A percentile compares a stretch with the other conserved stretches of the same genome.
Conservation (phyloP, 495 filamentous ascomycete genomes). For the Cercophora sp. region DNA sequence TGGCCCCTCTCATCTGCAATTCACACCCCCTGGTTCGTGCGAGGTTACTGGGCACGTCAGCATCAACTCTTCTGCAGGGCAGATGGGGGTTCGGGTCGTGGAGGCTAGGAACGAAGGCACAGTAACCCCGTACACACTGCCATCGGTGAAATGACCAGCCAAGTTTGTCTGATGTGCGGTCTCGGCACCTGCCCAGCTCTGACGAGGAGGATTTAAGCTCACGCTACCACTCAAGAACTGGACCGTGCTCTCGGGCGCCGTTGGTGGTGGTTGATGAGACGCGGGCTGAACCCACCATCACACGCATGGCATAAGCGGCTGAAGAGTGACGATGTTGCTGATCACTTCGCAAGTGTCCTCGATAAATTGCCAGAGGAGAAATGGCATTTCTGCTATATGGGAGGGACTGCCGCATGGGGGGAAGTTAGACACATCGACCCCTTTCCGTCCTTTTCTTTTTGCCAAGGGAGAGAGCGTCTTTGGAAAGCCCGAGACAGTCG, state of each 20-base stretch:
- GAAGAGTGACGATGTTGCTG: slow-evolving; percentile 9
- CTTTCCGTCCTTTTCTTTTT: too few species aligned
- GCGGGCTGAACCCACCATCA: slow-evolving; percentile 3
- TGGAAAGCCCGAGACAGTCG: too few species aligned
- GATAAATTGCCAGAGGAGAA: neutral
- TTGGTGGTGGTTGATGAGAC: slow-evolving; percentile 11
- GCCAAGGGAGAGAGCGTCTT: too few species aligned
- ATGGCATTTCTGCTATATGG: neutral
- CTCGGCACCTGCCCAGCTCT: too few species aligned
- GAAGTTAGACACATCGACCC: neutral
- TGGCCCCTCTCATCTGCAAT: slow-evolving; percentile 7
- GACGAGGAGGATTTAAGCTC: too few species aligned
- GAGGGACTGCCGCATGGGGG: neutral
- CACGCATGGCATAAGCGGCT: slow-evolving; percentile 12
- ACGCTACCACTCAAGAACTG: neutral
- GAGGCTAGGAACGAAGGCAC: too few species aligned
- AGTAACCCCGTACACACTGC: too few species aligned
- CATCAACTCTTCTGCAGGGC: too few species aligned
- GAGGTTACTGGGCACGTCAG: too few species aligned
- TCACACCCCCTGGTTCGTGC: neutral
- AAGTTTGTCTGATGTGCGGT: too few species aligned
- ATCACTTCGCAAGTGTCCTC: slow-evolving; percentile 9
- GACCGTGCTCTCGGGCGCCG: neutral
- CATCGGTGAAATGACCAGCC: too few species aligned
- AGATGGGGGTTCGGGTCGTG: too few species aligned